Evolutionary conservation across 495 filamentous ascomycete species (phyloP), one percentile per base, ranked within the genome.

Genomic region (Hypoxylon fuscum): DNA sequence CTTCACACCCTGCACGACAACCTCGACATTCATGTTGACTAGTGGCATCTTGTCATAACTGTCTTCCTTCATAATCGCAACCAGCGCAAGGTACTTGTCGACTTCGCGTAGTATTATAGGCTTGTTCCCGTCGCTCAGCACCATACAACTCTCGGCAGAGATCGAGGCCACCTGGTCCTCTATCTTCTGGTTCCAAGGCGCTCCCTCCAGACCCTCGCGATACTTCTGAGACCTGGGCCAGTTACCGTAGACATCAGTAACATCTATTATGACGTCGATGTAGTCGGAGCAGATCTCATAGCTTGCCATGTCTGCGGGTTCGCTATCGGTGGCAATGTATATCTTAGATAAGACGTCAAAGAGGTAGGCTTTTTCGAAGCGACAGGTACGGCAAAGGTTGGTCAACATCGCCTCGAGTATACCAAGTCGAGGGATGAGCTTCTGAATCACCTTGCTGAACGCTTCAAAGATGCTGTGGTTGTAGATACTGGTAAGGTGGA

Each of bases 231-330:
- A 74, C 7, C 87, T 76, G 21, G 81, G 76, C 87, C 88, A 97
- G 55, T 69, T 78, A 4, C 92, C 94, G 67, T 97, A 98, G 14
- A 98, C 88, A 72, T 97, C 93, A 11, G 90, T 93, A 25, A 98
- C 85, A 72, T 98, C 95, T 45, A 98, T 93, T 54, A 98, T 94
- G 40, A 96, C 92, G 72, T 98, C 94, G 54, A 98, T 96, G 69
- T 93, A 98, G 70, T 98, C 95, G 21, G 90, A 95, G 73, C 96
- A 98, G 66, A 98, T 95, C 77, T 97, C 95, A 72, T 98, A 98
- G 72, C 89, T 90, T 15, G 88, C 87, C 81, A 96, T 92, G 65
- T 97, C 92, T 29, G 94, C 91, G 4, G 96, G 95, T 17, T 88
- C 89, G 10, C 90, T 92, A 71, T 98, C 95, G 8, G 92, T 96